Conservation (phyloP, 768 basidiomycete genomes). For the Boletus speciosus region DNA sequence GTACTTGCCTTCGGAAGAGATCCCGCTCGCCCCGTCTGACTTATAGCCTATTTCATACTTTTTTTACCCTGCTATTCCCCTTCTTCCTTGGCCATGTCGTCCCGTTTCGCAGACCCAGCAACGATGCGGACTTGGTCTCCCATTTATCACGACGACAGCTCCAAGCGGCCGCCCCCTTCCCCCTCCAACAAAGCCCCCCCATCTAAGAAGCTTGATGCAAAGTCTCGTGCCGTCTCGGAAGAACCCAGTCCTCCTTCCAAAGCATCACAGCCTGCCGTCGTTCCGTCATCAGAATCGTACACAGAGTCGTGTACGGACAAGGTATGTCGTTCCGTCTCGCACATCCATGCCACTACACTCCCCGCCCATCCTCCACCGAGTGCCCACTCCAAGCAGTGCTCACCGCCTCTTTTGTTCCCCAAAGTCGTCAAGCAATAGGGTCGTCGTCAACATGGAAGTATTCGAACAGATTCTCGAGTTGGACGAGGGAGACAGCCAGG, state of each 20-base stretch:
- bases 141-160: constrained; percentile 26
- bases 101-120: constrained; percentile 27
- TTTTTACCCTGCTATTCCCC: constrained; percentile 7
- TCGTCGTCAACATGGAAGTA: constrained; percentile 71
- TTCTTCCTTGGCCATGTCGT: constrained; percentile 21
- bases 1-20: constrained; percentile 25
- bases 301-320: constrained; percentile 26
- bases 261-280: not conserved
- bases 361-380: not conserved
- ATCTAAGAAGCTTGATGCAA: constrained; percentile 30
- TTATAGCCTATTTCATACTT: constrained; percentile 26
- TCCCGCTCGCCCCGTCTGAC: constrained; percentile 23
- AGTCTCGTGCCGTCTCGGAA: constrained; percentile 31
- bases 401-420: constrained; percentile 1
- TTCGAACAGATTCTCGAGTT: constrained; percentile 89
- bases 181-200: constrained; percentile 32
- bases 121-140: constrained; percentile 31
- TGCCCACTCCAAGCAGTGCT: not conserved
- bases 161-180: constrained; percentile 31
- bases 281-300: constrained; percentile 12
- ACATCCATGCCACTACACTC: not conserved
- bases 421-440: constrained; percentile 16
- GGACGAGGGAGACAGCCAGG: constrained; percentile 75
- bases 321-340: constrained; percentile 17
- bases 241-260: constrained; percentile 17